A percentile compares a stretch with the other conserved stretches of the same genome.
Evolutionary conservation across 495 filamentous ascomycete genomes (phyloP).

Genomic region (Penicillium paxilli): DNA sequence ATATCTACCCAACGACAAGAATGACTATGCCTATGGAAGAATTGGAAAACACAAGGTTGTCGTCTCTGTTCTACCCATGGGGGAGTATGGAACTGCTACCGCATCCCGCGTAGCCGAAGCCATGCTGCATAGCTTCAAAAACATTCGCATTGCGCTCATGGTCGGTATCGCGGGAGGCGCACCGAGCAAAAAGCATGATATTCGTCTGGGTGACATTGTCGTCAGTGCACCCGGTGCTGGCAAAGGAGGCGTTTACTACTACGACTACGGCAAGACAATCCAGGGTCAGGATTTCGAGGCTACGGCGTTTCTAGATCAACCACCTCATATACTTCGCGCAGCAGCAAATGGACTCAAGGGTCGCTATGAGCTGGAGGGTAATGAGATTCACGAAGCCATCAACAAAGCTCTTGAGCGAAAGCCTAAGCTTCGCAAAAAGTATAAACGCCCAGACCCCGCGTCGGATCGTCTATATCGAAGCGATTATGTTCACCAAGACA

Average conservation of each 20-base stretch:
- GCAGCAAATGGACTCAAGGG: not conserved
- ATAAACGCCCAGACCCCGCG: not conserved
- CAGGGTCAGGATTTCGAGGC: slow-evolving; percentile 12
- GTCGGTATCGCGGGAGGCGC: slow-evolving; percentile 1
- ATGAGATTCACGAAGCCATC: not conserved
- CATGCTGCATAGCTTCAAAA: not conserved
- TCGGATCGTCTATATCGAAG: not conserved
- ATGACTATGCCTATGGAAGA: slow-evolving; percentile 1
- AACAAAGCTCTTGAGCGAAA: not conserved
- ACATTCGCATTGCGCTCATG: not conserved
- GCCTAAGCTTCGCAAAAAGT: not conserved
- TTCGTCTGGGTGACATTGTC: slow-evolving; percentile 26
- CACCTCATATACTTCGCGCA: slow-evolving; percentile 1
- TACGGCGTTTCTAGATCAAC: slow-evolving; percentile 19
- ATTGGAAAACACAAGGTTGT: not conserved
- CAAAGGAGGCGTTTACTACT: slow-evolving; percentile 19
- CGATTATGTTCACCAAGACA: not conserved
- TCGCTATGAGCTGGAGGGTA: slow-evolving; percentile 13
- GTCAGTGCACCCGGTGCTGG: slow-evolving; percentile 12
- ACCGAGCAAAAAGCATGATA: not conserved
- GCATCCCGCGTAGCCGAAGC: not conserved
- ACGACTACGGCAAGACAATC: slow-evolving; percentile 20
- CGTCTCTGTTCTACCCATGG: not conserved
- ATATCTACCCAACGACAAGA: not conserved
- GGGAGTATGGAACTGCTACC: not conserved